A percentile compares a stretch with the other conserved stretches of the same genome.
phyloP scores from a whole-genome alignment of 1,139 yeast genomes.

The Zygoascus meyerae region DNA sequence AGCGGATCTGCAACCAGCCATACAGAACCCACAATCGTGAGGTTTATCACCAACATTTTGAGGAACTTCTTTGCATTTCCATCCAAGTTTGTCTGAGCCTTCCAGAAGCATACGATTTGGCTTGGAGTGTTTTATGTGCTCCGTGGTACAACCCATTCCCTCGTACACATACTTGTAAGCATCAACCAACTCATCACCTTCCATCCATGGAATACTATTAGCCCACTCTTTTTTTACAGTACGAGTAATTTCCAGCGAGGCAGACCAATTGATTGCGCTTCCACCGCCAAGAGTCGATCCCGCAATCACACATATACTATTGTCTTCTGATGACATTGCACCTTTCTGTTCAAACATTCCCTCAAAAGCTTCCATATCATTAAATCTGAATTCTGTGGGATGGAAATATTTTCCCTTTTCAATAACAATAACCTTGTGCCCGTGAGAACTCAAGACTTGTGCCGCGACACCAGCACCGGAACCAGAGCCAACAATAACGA shows the following conservation, averaged over 20 bases:
- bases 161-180: constrained; percentile 47
- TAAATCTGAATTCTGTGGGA: constrained; percentile 37
- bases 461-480: constrained; percentile 57
- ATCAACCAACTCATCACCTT: constrained; percentile 41
- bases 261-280: constrained; percentile 59
- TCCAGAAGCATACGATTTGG: constrained; percentile 45
- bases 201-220: constrained; percentile 44
- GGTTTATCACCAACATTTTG: constrained; percentile 50
- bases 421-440: constrained; percentile 43
- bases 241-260: constrained; percentile 49
- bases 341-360: constrained; percentile 44
- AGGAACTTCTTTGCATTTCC: constrained; percentile 38
- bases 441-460: constrained; percentile 43
- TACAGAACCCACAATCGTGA: constrained; percentile 50
- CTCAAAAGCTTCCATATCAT: constrained; percentile 39
- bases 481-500: constrained; percentile 52
- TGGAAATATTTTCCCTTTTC: constrained; percentile 50
- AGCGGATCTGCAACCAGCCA: constrained; percentile 52
- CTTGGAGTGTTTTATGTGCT: constrained; percentile 43
- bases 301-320: constrained; percentile 40
- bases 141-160: constrained; percentile 47
- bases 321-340: constrained; percentile 35
- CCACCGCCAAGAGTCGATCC: constrained; percentile 61
- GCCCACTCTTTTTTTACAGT: constrained; percentile 54
- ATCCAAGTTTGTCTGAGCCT: constrained; percentile 47